Evolutionary conservation across 352 stramenopile genomes (phyloP).

Genomic region (Blastocystis sp.): DNA sequence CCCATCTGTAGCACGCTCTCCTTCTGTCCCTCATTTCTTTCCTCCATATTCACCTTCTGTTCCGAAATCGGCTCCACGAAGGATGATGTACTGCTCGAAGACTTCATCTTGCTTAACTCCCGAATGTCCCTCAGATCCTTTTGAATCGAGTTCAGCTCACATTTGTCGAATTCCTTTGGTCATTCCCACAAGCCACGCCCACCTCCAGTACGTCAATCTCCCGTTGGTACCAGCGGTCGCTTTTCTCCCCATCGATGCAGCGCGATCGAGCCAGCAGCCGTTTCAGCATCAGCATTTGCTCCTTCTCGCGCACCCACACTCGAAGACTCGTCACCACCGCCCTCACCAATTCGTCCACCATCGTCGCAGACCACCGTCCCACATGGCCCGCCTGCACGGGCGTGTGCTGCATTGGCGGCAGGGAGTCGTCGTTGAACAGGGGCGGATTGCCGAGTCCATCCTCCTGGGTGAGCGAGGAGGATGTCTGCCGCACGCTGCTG

Average conservation of each 20-base stretch:
- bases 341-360: slow-evolving; percentile 22
- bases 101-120: background rate
- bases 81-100: background rate
- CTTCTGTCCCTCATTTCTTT: background rate
- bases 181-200: background rate
- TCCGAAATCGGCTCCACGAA: background rate
- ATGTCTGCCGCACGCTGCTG: background rate
- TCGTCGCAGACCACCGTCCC: slow-evolving; percentile 15
- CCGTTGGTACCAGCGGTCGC: slow-evolving; percentile 7
- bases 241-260: background rate
- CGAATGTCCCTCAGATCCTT: slow-evolving; percentile 27
- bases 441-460: too few species aligned
- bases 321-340: slow-evolving; percentile 8
- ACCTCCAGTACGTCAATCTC: slow-evolving; percentile 39
- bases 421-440: background rate
- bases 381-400: slow-evolving; percentile 25
- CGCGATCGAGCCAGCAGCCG: background rate
- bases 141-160: slow-evolving; percentile 21
- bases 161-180: slow-evolving; percentile 7
- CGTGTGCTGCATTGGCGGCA: slow-evolving; percentile 4
- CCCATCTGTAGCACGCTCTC: slow-evolving; percentile 31
- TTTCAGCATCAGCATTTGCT: slow-evolving; percentile 56
- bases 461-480: background rate
- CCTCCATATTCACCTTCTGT: background rate
- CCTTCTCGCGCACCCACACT: slow-evolving; percentile 38